These are phyloP conservation scores for Trichoderma sp. DNA, from an alignment of 2,329 filamentous ascomycete species.

Conservation along the genomic window DNA sequence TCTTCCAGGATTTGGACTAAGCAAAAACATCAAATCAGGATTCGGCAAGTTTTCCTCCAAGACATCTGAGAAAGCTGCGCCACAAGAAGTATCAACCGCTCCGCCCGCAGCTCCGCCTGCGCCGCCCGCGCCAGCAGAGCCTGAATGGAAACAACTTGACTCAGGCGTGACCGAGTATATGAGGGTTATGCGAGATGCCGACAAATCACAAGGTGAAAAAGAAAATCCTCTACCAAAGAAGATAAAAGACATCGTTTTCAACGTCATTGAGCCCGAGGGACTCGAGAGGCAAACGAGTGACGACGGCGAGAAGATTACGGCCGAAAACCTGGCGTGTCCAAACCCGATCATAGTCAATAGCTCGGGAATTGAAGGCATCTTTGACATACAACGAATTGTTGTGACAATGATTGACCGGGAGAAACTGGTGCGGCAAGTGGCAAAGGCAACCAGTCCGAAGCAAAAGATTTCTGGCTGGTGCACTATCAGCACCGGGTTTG, in stretches of 20 bases:
- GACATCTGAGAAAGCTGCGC: not conserved
- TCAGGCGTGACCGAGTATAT: not conserved
- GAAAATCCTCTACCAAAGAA: not conserved
- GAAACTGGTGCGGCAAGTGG: slow-evolving; percentile 7
- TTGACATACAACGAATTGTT: slow-evolving; percentile 19
- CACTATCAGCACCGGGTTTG: slow-evolving; percentile 17
- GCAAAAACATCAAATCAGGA: not conserved
- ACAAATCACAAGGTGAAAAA: not conserved
- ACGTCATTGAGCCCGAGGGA: not conserved
- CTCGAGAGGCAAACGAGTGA: not conserved
- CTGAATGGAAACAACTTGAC: not conserved
- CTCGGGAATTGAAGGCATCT: slow-evolving; percentile 18
- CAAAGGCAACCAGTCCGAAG: not conserved
- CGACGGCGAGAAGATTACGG: not conserved
- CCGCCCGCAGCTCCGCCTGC: not conserved
- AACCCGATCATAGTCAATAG: slow-evolving; percentile 19
- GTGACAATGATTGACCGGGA: slow-evolving; percentile 13
- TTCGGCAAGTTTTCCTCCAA: not conserved
- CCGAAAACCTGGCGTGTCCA: not conserved
- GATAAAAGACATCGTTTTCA: not conserved
- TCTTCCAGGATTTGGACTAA: not conserved
- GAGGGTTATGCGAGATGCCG: not conserved
- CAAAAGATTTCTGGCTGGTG: slow-evolving; percentile 19
- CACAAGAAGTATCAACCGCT: not conserved
- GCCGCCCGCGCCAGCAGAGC: not conserved